These are phyloP conservation scores for Pyrus hybrid DNA, from an alignment of 331 rosid species.

Conservation along the genomic window DNA sequence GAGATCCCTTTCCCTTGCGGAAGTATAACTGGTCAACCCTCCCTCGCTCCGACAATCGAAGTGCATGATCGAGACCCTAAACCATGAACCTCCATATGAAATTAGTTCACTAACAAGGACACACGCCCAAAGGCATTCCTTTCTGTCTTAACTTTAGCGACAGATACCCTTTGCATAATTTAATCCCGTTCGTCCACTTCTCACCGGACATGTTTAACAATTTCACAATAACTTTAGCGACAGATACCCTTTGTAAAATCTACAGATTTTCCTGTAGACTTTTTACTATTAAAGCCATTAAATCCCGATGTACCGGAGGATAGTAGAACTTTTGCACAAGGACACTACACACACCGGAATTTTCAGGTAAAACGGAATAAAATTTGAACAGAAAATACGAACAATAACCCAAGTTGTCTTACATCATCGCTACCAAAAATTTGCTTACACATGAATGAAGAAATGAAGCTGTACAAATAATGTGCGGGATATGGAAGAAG, in stretches of 20 bases:
- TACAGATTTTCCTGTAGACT: too few relatives aligned
- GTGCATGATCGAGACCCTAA: background rate
- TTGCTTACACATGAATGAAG: slow-evolving; percentile 96
- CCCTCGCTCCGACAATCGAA: background rate
- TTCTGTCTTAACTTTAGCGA: background rate
- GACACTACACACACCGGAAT: background rate
- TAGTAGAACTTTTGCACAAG: background rate
- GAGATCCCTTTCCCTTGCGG: too few relatives aligned
- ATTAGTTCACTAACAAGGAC: background rate
- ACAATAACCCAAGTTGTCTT: slow-evolving; percentile 26
- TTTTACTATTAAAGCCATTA: too few relatives aligned
- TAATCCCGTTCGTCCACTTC: background rate
- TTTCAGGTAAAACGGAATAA: too few relatives aligned
- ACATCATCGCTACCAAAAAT: slow-evolving; percentile 71
- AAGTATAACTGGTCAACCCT: background rate
- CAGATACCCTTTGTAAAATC: too few relatives aligned
- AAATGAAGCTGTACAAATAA: slow-evolving; percentile 95
- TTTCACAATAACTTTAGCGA: too few relatives aligned
- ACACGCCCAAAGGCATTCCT: background rate
- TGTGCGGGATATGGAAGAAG: slow-evolving; percentile 39
- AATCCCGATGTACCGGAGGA: too few relatives aligned
- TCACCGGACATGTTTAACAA: too few relatives aligned
- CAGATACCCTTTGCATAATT: background rate
- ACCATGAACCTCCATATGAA: background rate
- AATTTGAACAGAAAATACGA: slow-evolving; percentile 23